Base-by-base conservation (phyloP, 2,329 filamentous ascomycete genomes). In the Neospermospora avenae region DNA sequence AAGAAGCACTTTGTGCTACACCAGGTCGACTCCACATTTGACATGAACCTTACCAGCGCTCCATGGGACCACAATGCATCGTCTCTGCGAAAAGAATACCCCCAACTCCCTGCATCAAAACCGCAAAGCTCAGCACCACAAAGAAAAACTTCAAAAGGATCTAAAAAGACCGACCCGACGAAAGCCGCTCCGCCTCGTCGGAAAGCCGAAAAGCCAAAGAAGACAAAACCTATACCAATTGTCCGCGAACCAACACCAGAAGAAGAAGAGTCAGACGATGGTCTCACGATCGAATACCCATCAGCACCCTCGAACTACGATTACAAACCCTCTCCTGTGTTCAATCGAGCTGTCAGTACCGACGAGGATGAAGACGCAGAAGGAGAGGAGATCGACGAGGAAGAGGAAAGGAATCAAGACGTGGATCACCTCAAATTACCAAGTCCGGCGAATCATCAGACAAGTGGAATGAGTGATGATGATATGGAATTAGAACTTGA, bases 1-100 rank as follows among this genome's bases (percentile, higher is more conserved):
- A 85, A 84, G 55, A 85, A 93, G 70, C 87, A 83, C 58, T 95
- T 95, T 66, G 85, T 95, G 28, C 81, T 97, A 57, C 91, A 97
- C 76, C 86, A 85, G 55, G 79, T 97, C 57, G 85, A 91, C 71
- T 88, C 87, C n/a, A 86, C 87, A 41, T 89, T 96, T 75, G 87
- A 91, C 70, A 93, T 96, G 87, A 97, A 96, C 74, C 77, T 96
- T 57, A 85, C 84, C 55, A 84, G 82, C 58, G 85, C 85, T 14
- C 90, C 88, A 2, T 83, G 80, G 65, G 87, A 88, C 68, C 77
- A 80, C 57, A 84, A 90, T 66, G 75, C 81, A 56, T 82, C 83
- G 31, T 84, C 81, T 68, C 78, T 96, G 42, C 81, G 84, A 51
- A 81, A 84, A 53, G 81, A 87, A 69, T 86, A 90, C 70, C 80